Conservation (phyloP, 208 protist species). For the Leishmania aethiopica region DNA sequence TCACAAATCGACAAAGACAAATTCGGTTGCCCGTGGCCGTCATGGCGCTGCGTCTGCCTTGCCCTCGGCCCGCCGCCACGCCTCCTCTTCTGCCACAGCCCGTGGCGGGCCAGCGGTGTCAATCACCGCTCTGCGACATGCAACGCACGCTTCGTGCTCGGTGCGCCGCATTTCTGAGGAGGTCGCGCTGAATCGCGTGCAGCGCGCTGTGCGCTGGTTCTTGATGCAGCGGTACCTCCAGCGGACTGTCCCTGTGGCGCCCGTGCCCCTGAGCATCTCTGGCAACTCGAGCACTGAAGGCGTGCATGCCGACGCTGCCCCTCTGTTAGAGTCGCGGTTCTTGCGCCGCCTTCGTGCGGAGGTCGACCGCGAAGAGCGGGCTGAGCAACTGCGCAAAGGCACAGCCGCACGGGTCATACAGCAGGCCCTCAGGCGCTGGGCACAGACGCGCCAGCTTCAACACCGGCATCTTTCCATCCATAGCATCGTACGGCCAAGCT, state of each 20-base stretch:
- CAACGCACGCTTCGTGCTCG: neutral
- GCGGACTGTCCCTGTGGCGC: conserved; percentile 1
- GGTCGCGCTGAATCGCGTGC: conserved; percentile 43
- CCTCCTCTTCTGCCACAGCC: neutral
- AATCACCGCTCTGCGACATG: neutral
- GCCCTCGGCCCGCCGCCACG: neutral
- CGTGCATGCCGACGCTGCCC: neutral
- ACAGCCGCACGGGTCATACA: conserved; percentile 15
- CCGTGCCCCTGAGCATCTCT: neutral
- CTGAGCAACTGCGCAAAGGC: neutral
- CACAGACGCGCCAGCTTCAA: neutral
- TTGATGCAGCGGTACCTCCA: conserved; percentile 23
- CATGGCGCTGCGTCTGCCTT: neutral
- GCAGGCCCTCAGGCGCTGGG: conserved; percentile 18
- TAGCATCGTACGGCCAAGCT: neutral
- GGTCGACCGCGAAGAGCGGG: conserved; percentile 16
- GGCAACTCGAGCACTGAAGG: neutral
- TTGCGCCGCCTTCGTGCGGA: conserved; percentile 23
- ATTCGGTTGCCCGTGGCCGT: neutral
- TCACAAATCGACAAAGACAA: neutral
- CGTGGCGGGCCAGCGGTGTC: neutral
- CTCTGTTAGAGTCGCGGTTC: conserved; percentile 18
- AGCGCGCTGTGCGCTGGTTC: conserved; percentile 44
- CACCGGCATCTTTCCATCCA: conserved; percentile 1
- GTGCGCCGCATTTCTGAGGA: conserved; percentile 22